phyloP scores from a whole-genome alignment of 2,329 filamentous ascomycete species.

The Monosporascus sp. region DNA sequence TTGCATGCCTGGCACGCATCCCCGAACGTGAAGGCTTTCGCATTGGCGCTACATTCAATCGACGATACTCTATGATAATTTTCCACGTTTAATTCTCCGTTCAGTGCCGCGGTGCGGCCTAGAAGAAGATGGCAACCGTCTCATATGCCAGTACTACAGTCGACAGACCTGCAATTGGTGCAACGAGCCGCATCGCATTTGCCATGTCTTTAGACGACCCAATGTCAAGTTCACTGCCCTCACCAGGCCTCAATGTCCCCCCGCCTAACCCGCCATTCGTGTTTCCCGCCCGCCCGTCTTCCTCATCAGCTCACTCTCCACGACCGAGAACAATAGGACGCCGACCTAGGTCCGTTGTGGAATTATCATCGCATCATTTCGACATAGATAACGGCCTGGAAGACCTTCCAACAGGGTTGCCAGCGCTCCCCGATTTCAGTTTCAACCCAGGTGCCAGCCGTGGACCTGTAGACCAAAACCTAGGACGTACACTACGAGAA shows the following conservation, averaged over 20 bases:
- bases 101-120: constrained; percentile 27
- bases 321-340: constrained; percentile 44
- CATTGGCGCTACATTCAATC: constrained; percentile 5
- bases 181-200: constrained; percentile 20
- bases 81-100: constrained; percentile 19
- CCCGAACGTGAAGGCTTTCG: constrained; percentile 10
- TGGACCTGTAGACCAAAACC: constrained; percentile 23
- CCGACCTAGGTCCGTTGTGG: constrained; percentile 49
- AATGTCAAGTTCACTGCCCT: constrained; percentile 26
- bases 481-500: constrained; percentile 41
- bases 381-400: constrained; percentile 12
- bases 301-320: constrained; percentile 42
- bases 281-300: constrained; percentile 49
- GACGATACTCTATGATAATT: constrained; percentile 22
- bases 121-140: constrained; percentile 27
- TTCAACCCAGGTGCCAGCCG: constrained; percentile 29
- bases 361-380: constrained; percentile 21
- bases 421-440: constrained; percentile 27
- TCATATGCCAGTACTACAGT: constrained; percentile 32
- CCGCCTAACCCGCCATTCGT: constrained; percentile 61
- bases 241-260: constrained; percentile 34
- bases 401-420: constrained; percentile 13
- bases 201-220: constrained; percentile 24
- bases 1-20: constrained; percentile 13
- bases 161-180: constrained; percentile 18